Evolutionary conservation across 306 rosid genomes (phyloP).

Genomic region (Ormosia emarginata): DNA sequence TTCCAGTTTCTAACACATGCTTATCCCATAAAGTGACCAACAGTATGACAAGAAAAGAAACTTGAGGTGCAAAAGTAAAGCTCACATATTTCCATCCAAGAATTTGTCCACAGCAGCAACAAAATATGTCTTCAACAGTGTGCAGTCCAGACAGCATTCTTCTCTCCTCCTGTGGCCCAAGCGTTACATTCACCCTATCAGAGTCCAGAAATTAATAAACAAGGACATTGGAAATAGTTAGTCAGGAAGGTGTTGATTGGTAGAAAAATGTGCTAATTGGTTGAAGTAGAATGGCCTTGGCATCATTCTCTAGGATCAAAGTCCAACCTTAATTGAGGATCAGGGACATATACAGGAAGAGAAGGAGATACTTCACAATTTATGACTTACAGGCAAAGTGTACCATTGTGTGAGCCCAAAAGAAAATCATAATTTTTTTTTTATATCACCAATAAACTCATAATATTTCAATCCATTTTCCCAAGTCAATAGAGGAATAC

Average conservation of each 20-base stretch:
- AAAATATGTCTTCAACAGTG: conserved; percentile 82
- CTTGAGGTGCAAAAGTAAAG: conserved; percentile 15
- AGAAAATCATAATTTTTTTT: too few relatives aligned
- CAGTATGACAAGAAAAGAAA: background rate
- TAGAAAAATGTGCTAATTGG: background rate
- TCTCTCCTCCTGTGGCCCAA: conserved; percentile 69
- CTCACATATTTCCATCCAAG: conserved; percentile 98
- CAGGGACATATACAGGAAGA: background rate
- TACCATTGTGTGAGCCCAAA: background rate
- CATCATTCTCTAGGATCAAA: background rate
- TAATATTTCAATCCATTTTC: background rate
- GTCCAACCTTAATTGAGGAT: background rate
- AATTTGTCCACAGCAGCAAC: conserved; percentile 83
- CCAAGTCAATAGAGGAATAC: background rate
- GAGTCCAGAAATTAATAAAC: conserved; percentile 24
- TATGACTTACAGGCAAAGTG: background rate
- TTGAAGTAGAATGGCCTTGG: background rate
- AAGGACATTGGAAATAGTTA: background rate
- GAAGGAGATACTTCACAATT: background rate
- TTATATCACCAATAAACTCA: too few relatives aligned
- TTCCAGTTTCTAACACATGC: too few relatives aligned
- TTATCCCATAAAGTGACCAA: background rate
- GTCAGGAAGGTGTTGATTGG: background rate
- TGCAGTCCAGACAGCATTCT: conserved; percentile 78
- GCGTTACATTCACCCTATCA: conserved; percentile 65